Base-by-base conservation (phyloP, 192 early-diverging fungal genomes). In the Coemansia sp. region DNA sequence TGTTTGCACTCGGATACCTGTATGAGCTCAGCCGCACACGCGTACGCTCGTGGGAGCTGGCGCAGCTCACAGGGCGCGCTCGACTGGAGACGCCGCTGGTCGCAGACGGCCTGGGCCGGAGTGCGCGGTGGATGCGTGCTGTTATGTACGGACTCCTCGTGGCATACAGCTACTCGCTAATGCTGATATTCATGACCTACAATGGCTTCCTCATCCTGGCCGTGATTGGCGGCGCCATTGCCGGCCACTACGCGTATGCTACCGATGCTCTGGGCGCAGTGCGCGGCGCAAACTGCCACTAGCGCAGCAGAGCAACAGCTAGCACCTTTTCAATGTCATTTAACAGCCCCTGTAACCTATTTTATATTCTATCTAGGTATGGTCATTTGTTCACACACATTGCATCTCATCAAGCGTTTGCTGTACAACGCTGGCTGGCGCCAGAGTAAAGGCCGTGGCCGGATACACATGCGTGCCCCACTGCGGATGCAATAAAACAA, bases 381-480 rank as follows among this genome's bases (percentile, higher is more conserved):
- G 40, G 11, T 15, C 40, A 42, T 4, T 15, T 42, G 15, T 15
- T 42, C 15, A 42, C 14, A 4, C 40, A n/a, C 40, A 15, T 11
- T n/a, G 46, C 79, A 82, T 70, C 9, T 46, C 68, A n/a, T 54
- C 55, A 11, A 82, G 42, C 14, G 44, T 49, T n/a, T 58, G 22
- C 11, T 23, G 47, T 14, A 88, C 66, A 11, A 78, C 71, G 5
- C 87, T 82, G 5, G 65, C 21, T 10, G 92, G 91, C 4, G 93
- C 91, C 12, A 86, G 86, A 5, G 92, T 86, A 59, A 98, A 96
- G 28, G 93, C 77, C 0, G 93, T 93, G 1, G 89, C 87, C 9
- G 95, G 95, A 68, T 98, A 98, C 54, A 90, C 85, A 46, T 89
- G 84, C 49, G 93, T 94, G 2, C 91, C 92, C 95, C 95, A 98